Evolutionary conservation across 768 basidiomycete genomes (phyloP), one percentile per base, ranked within the genome.

Genomic region (Hortiboletus campestris): DNA sequence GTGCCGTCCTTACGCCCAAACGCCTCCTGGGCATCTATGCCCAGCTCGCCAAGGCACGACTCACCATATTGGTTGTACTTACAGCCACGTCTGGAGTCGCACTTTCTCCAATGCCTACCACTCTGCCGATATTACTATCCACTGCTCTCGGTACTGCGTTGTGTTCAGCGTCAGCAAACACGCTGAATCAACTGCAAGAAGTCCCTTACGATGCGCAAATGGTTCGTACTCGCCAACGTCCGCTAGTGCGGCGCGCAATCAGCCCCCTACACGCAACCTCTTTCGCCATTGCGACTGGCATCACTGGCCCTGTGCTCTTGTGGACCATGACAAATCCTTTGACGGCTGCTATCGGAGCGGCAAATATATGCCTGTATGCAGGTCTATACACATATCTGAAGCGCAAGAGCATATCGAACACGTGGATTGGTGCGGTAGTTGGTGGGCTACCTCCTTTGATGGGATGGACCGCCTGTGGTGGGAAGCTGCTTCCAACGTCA

Each of bases 381-480:
- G 93, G 89, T 0, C 72, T 88, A 31, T 99, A 99, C 73, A 99
- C 97, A 0, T 90, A 87, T 76, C 78, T 94, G 75, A 98, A 99
- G 71, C 81, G 97, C 17, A 85, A 82, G 63, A 84, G 81, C 55
- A 76, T 89, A 6, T 76, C 76, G 60, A 99, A 97, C 69, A 99
- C 96, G 2, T 98, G 95, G 96, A 84, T 95, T 17, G 96, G 96
- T 11, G 80, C 93, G 0, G 78, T 98, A 20, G 96, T 99, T 4
- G 97, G 97, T 32, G 94, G 79, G 1, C 77, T 98, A 6, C 97
- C 97, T 7, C 94, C 96, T 2, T 74, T 99, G 48, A 98, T 99
- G 90, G 97, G 97, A 40, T 99, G 97, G 97, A 86, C 96, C 8
- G 97, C 97, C 1, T 91, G 90, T 55, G 95, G 94, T 1, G 92